A percentile compares a stretch with the other conserved stretches of the same genome.
Evolutionary conservation across 306 rosid genomes (phyloP).

Genomic region (Leucaena leucocephala): DNA sequence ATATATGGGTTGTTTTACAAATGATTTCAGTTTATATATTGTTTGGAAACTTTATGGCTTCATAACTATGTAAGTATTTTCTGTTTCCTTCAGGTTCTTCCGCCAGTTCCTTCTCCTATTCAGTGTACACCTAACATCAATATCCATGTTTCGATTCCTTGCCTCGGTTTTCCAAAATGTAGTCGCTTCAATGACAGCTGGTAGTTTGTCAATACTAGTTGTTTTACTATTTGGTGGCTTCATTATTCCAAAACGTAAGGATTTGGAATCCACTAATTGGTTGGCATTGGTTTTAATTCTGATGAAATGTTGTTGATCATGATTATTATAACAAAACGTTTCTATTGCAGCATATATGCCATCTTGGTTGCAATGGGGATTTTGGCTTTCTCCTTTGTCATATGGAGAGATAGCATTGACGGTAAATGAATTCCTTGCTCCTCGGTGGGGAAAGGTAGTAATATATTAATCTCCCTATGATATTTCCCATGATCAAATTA

Average conservation of each 20-base stretch:
- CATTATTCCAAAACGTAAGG: slow-evolving; percentile 54
- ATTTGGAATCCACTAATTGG: slow-evolving; percentile 8
- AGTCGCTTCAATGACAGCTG: slow-evolving; percentile 42
- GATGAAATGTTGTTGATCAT: slow-evolving; percentile 19
- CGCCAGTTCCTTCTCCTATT: slow-evolving; percentile 55
- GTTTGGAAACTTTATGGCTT: slow-evolving; percentile 20
- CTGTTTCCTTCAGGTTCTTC: slow-evolving; percentile 52
- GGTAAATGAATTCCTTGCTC: slow-evolving; percentile 59
- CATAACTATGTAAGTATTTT: neutral
- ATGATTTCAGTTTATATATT: slow-evolving; percentile 1
- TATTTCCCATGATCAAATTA: neutral
- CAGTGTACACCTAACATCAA: slow-evolving; percentile 48
- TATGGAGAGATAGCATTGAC: slow-evolving; percentile 55
- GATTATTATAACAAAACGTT: slow-evolving; percentile 15
- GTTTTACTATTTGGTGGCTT: slow-evolving; percentile 58
- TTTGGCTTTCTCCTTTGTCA: slow-evolving; percentile 69
- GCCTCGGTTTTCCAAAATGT: slow-evolving; percentile 53
- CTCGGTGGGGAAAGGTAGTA: slow-evolving; percentile 64
- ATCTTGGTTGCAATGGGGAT: slow-evolving; percentile 61
- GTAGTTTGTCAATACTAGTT: slow-evolving; percentile 36
- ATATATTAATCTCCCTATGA: neutral
- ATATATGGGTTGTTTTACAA: neutral
- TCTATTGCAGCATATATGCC: slow-evolving; percentile 58
- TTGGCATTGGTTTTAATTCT: slow-evolving; percentile 1
- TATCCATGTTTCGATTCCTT: slow-evolving; percentile 55